Conservation (phyloP, 306 rosid genomes). For the Rosa multiflora region DNA sequence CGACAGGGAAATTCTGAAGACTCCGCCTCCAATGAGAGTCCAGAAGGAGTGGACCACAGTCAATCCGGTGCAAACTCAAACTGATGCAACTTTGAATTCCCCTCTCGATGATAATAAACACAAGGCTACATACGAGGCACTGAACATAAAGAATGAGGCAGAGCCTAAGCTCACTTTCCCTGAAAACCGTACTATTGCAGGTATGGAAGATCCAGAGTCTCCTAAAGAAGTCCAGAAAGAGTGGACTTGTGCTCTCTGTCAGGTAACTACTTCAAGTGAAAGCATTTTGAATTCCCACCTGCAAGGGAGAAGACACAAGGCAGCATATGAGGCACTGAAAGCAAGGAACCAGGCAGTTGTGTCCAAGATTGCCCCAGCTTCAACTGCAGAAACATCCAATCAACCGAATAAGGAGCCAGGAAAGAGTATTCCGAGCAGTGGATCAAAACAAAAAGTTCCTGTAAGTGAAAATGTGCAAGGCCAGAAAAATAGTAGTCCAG, state of each 20-base stretch:
- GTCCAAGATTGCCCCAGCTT: slow-evolving; percentile 6
- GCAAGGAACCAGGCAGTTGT: slow-evolving; percentile 18
- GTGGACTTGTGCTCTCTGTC: slow-evolving; percentile 51
- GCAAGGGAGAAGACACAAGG: slow-evolving; percentile 36
- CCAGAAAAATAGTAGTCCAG: not conserved
- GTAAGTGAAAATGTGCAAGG: not conserved
- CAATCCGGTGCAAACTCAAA: slow-evolving; percentile 19
- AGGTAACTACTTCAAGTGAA: slow-evolving; percentile 18
- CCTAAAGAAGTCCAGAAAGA: slow-evolving; percentile 38
- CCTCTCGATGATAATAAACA: not conserved
- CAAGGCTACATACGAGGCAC: not conserved
- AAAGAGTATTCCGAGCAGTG: not conserved
- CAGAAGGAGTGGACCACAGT: slow-evolving; percentile 47
- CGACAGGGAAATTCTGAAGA: slow-evolving; percentile 18
- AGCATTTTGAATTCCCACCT: slow-evolving; percentile 21
- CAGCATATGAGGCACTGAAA: slow-evolving; percentile 29
- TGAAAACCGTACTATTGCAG: not conserved
- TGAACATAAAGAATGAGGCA: not conserved
- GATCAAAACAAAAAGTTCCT: slow-evolving; percentile 18
- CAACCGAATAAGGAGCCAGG: slow-evolving; percentile 18
- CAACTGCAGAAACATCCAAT: slow-evolving; percentile 4
- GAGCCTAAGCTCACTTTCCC: not conserved
- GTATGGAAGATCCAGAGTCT: slow-evolving; percentile 21
- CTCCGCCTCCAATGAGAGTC: slow-evolving; percentile 19
- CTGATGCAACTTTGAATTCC: slow-evolving; percentile 11